phyloP scores from a whole-genome alignment of 192 early-diverging fungal species.

The Jimgerdemannia flammicorona region DNA sequence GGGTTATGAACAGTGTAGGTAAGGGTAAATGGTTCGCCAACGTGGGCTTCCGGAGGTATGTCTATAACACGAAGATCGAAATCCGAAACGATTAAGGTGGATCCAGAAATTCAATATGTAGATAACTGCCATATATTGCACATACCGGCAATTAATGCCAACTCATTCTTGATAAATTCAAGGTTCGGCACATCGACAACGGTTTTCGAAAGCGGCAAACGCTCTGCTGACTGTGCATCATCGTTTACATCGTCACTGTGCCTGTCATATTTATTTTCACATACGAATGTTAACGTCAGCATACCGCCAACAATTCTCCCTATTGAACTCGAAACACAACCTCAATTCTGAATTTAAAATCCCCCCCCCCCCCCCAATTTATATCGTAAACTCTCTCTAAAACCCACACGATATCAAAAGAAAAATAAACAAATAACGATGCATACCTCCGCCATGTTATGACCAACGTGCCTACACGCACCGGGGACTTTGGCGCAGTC shows the following conservation, averaged over 20 bases:
- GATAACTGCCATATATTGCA: neutral
- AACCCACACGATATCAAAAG: neutral
- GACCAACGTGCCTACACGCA: constrained; percentile 34
- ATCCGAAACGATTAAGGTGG: neutral
- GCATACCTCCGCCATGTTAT: constrained; percentile 48
- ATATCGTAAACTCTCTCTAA: no score
- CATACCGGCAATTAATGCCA: constrained; percentile 38
- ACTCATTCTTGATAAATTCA: constrained; percentile 23
- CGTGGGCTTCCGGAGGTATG: constrained; percentile 14
- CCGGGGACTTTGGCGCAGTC: constrained; percentile 8
- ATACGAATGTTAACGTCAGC: neutral
- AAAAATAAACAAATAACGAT: neutral
- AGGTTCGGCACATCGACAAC: constrained; percentile 26
- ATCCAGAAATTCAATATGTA: neutral
- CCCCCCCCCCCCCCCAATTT: no score
- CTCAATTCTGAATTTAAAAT: no score
- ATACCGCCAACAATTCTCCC: neutral
- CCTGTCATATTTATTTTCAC: constrained; percentile 1
- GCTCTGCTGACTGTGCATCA: neutral
- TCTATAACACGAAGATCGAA: neutral
- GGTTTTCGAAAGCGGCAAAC: constrained; percentile 20
- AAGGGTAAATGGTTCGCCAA: constrained; percentile 59
- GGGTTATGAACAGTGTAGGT: constrained; percentile 61
- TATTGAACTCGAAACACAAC: no score
- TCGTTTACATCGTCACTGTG: constrained; percentile 8